Percentiles rank a stretch among this genome's conserved stretches.
These are phyloP conservation scores for Zopfochytrium polystomum DNA, from an alignment of 371 early-diverging fungal species.

Conservation along the genomic window DNA sequence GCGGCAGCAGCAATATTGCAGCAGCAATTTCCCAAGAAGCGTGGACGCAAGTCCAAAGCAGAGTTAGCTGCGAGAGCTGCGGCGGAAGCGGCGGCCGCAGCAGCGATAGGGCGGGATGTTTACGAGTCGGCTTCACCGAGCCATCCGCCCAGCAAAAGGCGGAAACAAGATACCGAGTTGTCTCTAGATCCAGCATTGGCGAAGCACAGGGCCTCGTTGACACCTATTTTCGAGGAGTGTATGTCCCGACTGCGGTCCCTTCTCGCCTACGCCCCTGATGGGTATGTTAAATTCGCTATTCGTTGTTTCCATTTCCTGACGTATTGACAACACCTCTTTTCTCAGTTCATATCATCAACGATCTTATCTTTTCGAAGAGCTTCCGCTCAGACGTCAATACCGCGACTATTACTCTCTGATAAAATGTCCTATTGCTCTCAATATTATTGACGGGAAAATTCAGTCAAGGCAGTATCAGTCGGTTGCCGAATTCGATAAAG, in stretches of 20 bases:
- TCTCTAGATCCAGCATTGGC: too few species aligned
- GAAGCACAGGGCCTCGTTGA: too few species aligned
- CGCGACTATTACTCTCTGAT: conserved; percentile 59
- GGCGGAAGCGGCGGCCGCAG: conserved; percentile 18
- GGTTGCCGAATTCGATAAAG: conserved; percentile 57
- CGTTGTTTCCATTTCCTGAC: conserved; percentile 4
- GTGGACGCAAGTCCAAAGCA: conserved; percentile 22
- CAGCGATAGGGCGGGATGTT: too few species aligned
- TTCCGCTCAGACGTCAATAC: conserved; percentile 40
- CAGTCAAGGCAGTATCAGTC: conserved; percentile 49
- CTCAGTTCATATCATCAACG: conserved; percentile 22
- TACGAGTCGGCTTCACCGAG: too few species aligned
- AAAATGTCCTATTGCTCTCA: conserved; percentile 54
- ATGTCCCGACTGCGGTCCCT: too few species aligned
- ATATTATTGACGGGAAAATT: conserved; percentile 39
- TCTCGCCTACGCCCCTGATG: too few species aligned
- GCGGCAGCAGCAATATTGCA: too few species aligned
- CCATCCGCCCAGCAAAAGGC: too few species aligned
- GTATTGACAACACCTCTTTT: conserved; percentile 4
- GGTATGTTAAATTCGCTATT: conserved; percentile 6
- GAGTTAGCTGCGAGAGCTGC: conserved; percentile 21
- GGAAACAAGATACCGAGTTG: too few species aligned
- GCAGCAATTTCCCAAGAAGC: too few species aligned
- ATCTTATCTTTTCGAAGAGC: conserved; percentile 29
- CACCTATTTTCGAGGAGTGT: too few species aligned